Evolutionary conservation across 2,329 filamentous ascomycete genomes (phyloP), one percentile per base, ranked within the genome.

Genomic region (Onygenales sp.): DNA sequence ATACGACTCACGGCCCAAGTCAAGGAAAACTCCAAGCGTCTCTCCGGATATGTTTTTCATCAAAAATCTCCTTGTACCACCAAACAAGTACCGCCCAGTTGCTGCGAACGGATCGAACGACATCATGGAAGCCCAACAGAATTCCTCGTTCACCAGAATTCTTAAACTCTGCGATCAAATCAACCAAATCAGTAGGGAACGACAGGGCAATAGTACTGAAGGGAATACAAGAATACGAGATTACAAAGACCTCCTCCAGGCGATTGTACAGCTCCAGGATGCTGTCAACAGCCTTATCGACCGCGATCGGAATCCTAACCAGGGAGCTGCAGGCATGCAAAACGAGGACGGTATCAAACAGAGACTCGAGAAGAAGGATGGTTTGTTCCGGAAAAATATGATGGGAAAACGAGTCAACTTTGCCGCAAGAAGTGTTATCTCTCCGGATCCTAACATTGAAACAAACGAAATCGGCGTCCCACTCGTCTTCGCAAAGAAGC

Each of bases 361-460:
- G 67, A 87, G 91, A 66, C 79, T 98, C 32, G 93, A 98, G 73
- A 98, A 98, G 78, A 98, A 98, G 73, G 94, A 98, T 66, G 93
- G 93, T 59, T 78, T 98, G 33, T 98, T 98, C 77, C 81, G 93
- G 63, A 97, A 95, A 77, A 96, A 98, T 72, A 97, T 98, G 93
- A 98, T 98, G 93, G 93, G 93, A 56, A 98, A 98, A 77, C 90
- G 93, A 76, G 93, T 98, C 73, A 97, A 98, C 70, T 97, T 93
- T 68, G 93, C 93, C 49, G 93, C 93, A 39, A 86, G 93, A 68
- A 95, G 88, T 79, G 93, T 98, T 68, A 98, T 98, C 62, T 97
- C 92, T 8, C 93, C 93, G 0, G 93, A 98, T 66, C 93, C 93
- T 2, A 98, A 97, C 65, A 95, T 98, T 63, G 93, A 98, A 70